Evolutionary conservation across 192 early-diverging fungal species (phyloP).

Genomic region (Polychytrium aggregatum): DNA sequence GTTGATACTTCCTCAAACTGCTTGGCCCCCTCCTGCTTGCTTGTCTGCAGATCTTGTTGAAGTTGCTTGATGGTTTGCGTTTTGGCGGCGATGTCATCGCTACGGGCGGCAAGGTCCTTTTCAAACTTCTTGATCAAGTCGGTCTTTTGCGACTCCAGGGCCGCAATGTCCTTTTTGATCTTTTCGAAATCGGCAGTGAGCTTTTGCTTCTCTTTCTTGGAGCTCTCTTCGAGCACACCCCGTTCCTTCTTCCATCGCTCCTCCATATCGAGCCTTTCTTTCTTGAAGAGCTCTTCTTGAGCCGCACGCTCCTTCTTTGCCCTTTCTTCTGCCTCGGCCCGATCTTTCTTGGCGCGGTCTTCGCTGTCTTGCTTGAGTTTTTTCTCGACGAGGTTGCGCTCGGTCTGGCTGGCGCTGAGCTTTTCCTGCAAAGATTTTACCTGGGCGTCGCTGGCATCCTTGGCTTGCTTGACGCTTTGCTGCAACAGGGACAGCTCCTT

Average conservation of each 20-base stretch:
- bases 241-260: conserved; percentile 20
- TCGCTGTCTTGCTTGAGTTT: neutral
- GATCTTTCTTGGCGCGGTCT: conserved; percentile 1
- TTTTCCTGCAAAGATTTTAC: neutral
- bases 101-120: conserved; percentile 23
- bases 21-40: conserved; percentile 19
- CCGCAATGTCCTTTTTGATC: conserved; percentile 27
- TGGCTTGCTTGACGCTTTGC: neutral
- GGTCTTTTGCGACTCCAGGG: conserved; percentile 6
- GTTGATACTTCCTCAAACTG: conserved; percentile 9
- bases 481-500: neutral
- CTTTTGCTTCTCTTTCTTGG: conserved; percentile 26
- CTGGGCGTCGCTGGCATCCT: neutral
- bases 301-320: neutral
- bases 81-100: conserved; percentile 24
- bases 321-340: conserved; percentile 1
- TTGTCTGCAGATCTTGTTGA: conserved; percentile 14
- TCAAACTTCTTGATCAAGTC: conserved; percentile 31
- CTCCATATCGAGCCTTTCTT: conserved; percentile 16
- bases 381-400: conserved; percentile 1
- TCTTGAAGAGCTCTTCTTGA: conserved; percentile 22
- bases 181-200: conserved; percentile 28
- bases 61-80: conserved; percentile 16
- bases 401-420: neutral
- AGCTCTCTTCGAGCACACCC: conserved; percentile 27